phyloP scores from a whole-genome alignment of 2,329 filamentous ascomycete species.

The Xylariaceae sp. region DNA sequence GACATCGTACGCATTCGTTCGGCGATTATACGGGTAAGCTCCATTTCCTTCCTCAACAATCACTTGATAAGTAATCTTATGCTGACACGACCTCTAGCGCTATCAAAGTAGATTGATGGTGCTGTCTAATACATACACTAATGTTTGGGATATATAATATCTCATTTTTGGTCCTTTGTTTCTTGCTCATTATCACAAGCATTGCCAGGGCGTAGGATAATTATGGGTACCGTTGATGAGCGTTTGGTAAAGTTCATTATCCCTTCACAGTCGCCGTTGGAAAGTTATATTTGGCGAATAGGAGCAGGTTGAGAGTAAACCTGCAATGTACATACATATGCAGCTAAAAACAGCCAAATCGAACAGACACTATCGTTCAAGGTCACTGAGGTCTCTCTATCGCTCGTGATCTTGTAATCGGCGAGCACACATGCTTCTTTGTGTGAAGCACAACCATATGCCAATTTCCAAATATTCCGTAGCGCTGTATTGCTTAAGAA shows the following conservation, averaged over 20 bases:
- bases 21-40: constrained; percentile 74
- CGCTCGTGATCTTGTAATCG: too few relatives aligned
- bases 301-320: neutral
- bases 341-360: neutral
- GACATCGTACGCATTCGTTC: constrained; percentile 77
- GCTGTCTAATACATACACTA: constrained; percentile 3
- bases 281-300: too few relatives aligned
- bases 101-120: constrained; percentile 45
- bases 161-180: constrained; percentile 1
- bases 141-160: constrained; percentile 13
- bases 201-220: constrained; percentile 4
- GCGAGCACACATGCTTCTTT: too few relatives aligned
- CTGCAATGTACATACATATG: neutral
- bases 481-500: too few relatives aligned
- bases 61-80: constrained; percentile 1
- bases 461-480: too few relatives aligned
- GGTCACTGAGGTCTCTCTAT: too few relatives aligned
- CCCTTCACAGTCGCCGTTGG: too few relatives aligned
- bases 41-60: constrained; percentile 4
- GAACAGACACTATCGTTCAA: neutral
- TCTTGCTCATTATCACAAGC: constrained; percentile 3
- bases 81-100: constrained; percentile 30
- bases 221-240: too few relatives aligned
- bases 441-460: too few relatives aligned
- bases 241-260: too few relatives aligned